Conservation (phyloP, 331 rosid genomes). For the Prunus yedoensis region DNA sequence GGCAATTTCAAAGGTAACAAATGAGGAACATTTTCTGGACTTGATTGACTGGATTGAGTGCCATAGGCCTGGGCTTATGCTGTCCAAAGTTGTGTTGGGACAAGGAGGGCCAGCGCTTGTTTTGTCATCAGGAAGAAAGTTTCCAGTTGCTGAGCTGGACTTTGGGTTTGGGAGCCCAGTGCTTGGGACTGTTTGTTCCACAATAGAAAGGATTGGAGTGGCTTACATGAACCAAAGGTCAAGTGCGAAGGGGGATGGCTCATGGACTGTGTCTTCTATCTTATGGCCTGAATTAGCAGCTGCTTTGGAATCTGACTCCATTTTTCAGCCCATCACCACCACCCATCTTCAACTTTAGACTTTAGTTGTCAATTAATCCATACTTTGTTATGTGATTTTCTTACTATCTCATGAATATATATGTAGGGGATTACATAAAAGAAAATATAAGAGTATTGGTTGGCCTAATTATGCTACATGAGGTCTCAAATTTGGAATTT, state of each 20-base stretch:
- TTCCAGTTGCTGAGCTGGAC: slow-evolving; percentile 70
- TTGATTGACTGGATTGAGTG: slow-evolving; percentile 83
- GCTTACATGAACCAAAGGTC: slow-evolving; percentile 82
- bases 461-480: too few relatives aligned
- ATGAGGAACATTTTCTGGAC: slow-evolving; percentile 67
- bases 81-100: slow-evolving; percentile 58
- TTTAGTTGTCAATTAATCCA: too few relatives aligned
- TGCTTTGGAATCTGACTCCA: slow-evolving; percentile 51
- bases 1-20: slow-evolving; percentile 59
- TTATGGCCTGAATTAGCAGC: slow-evolving; percentile 72
- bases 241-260: slow-evolving; percentile 67
- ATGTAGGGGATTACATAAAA: too few relatives aligned
- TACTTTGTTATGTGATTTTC: too few relatives aligned
- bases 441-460: too few relatives aligned
- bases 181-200: slow-evolving; percentile 68
- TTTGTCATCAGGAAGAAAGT: slow-evolving; percentile 64
- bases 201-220: slow-evolving; percentile 59
- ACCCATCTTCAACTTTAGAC: slow-evolving; percentile 51
- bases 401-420: too few relatives aligned
- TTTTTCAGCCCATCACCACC: slow-evolving; percentile 68
- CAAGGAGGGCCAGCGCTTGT: slow-evolving; percentile 57
- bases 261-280: slow-evolving; percentile 84
- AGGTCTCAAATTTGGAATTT: too few relatives aligned
- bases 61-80: slow-evolving; percentile 76
- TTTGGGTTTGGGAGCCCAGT: slow-evolving; percentile 79